Evolutionary conservation across 2,329 filamentous ascomycete genomes (phyloP).

Genomic region (Aureobasidium sp.): DNA sequence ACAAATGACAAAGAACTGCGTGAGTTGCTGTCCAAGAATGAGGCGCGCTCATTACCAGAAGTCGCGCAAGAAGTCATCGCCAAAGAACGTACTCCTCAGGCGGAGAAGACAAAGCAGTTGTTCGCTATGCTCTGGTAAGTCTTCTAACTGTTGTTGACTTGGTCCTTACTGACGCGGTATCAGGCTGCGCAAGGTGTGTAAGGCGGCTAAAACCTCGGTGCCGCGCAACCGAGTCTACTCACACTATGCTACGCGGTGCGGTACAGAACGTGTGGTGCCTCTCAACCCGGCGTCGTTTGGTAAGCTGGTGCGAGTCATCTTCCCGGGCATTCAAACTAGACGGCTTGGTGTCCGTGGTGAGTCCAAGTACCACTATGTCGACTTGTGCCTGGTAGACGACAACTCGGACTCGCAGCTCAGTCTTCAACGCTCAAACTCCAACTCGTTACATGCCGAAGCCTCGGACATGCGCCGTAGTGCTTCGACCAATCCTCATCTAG

Average conservation of each 20-base stretch:
- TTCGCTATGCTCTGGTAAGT: constrained; percentile 83
- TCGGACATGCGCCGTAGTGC: constrained; percentile 20
- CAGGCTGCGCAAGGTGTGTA: constrained; percentile 67
- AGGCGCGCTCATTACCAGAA: constrained; percentile 58
- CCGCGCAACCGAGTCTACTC: constrained; percentile 90
- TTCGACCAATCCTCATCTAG: constrained; percentile 24
- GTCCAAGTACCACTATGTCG: constrained; percentile 92
- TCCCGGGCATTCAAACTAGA: constrained; percentile 87
- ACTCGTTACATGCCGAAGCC: constrained; percentile 14
- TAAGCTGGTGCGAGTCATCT: constrained; percentile 92
- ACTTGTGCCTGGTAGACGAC: constrained; percentile 43
- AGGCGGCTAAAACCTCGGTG: constrained; percentile 73
- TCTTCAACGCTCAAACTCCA: constrained; percentile 17
- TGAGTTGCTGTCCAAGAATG: constrained; percentile 63
- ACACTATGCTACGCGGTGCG: constrained; percentile 88
- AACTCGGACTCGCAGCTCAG: constrained; percentile 17
- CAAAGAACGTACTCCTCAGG: constrained; percentile 71
- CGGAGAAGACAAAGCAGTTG: constrained; percentile 74
- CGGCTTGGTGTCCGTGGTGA: constrained; percentile 88
- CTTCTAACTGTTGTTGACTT: not conserved
- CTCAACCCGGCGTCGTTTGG: constrained; percentile 96
- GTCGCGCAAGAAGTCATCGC: constrained; percentile 68
- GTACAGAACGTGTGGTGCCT: constrained; percentile 86
- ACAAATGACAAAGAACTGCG: constrained; percentile 77
- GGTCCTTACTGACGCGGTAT: not conserved